Base-by-base conservation (phyloP, 2,329 filamentous ascomycete species). In the Penicillium sp. region DNA sequence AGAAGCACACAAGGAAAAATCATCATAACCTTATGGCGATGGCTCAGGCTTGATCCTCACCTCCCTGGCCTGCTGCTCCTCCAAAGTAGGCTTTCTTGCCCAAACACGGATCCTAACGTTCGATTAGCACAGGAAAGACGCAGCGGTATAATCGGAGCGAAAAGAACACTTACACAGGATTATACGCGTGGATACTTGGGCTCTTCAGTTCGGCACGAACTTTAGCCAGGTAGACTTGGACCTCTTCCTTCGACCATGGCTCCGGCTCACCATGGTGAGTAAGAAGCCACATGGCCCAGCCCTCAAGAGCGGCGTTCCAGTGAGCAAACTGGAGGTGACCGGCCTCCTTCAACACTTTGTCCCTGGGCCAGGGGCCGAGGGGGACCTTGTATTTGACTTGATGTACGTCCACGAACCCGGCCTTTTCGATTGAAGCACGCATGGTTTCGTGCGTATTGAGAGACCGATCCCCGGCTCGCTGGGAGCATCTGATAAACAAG, bases 241-340 rank as follows among this genome's bases (percentile, higher is more conserved):
- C 61, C 46, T 63, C 61, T 3, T 62, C 57, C 28, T 46, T 49
- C 2, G 49, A 42, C 61, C 61, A 63, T 19, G 61, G 61, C 28
- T 42, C 34, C 3, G 66, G 67, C 8, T 57, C 58, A 2, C 67
- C 67, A 37, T 51, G 62, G 16, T 64, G 58, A 4, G 62, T 68
- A 21, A 69, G 58, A 31, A 69, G 51, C 54, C 62, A 68, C 63
- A 69, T 64, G 1, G 66, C 67, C 60, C 61, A 68, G 1, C 67
- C 67, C 34, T 69, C 66, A 10, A 69, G 37, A 8, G 61, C 67
- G 29, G 65, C 44, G 13, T 58, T 61, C 67, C 67, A 68, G 13
- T 69, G 66, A 4, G 52, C 50, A 26, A 54, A 56, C 19, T 63
- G 55, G 16, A 64, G 77, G n/a, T 60, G 56, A 1, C 81, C 82